phyloP scores from a whole-genome alignment of 768 basidiomycete species.

The Infundibulicybe gibba region DNA sequence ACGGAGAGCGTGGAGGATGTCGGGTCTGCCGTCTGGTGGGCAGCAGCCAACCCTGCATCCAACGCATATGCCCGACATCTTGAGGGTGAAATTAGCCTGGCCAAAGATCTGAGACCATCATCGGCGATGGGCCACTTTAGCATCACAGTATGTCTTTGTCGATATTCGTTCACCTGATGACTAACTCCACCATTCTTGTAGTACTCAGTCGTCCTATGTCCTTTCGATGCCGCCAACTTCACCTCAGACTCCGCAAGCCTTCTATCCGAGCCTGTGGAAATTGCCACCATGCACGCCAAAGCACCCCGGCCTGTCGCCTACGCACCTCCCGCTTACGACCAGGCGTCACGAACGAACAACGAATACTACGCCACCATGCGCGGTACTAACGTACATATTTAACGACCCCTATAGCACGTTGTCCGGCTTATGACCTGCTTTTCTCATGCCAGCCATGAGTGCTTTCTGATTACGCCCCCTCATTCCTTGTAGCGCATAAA shows the following conservation, averaged over 20 bases:
- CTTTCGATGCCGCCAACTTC: conserved; percentile 38
- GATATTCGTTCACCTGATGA: background rate
- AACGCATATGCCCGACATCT: conserved; percentile 33
- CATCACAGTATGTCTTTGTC: conserved; percentile 38
- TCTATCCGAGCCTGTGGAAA: conserved; percentile 47
- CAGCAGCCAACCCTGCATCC: conserved; percentile 25
- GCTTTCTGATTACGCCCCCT: no score
- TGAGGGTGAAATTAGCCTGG: conserved; percentile 49
- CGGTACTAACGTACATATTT: conserved; percentile 10
- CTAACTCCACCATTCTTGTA: conserved; percentile 15
- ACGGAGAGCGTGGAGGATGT: conserved; percentile 42
- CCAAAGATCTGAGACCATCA: conserved; percentile 48
- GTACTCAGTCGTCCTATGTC: conserved; percentile 45
- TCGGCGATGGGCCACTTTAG: conserved; percentile 49
- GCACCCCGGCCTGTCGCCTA: conserved; percentile 47
- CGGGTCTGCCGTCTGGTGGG: conserved; percentile 46
- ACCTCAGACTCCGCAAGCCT: conserved; percentile 32
- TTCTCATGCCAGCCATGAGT: no score
- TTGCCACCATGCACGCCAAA: conserved; percentile 47
- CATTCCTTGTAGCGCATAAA: no score
- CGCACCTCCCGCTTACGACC: conserved; percentile 47
- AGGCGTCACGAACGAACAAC: conserved; percentile 23
- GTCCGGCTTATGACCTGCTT: no score
- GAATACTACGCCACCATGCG: conserved; percentile 19
- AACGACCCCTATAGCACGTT: no score